Conservation (phyloP, 306 rosid genomes). For the Purshia tridentata region DNA sequence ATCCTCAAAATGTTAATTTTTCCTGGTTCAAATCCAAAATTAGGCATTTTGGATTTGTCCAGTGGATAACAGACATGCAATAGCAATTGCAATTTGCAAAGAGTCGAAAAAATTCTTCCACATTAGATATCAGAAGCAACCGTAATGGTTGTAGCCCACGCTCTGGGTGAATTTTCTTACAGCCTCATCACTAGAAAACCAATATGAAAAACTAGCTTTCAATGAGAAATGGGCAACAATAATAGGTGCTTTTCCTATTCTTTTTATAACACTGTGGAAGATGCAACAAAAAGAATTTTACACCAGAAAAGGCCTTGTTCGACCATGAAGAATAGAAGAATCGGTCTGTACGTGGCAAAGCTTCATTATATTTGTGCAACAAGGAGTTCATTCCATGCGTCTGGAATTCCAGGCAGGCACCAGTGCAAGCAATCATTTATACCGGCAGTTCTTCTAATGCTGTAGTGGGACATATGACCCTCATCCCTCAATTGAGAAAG, state of each 20-base stretch:
- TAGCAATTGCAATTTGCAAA: background rate
- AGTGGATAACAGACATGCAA: too few species aligned
- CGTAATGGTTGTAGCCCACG: too few species aligned
- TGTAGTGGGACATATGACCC: slow-evolving; percentile 82
- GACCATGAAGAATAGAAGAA: slow-evolving; percentile 40
- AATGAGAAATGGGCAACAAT: slow-evolving; percentile 1
- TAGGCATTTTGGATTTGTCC: too few species aligned
- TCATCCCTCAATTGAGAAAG: slow-evolving; percentile 87
- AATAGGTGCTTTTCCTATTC: slow-evolving; percentile 22
- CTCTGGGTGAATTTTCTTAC: background rate
- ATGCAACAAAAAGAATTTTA: slow-evolving; percentile 20
- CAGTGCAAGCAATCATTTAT: slow-evolving; percentile 88
- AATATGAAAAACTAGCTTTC: background rate
- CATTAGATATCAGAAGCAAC: background rate
- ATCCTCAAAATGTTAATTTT: too few species aligned
- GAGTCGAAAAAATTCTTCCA: background rate
- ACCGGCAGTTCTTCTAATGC: slow-evolving; percentile 46
- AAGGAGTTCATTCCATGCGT: slow-evolving; percentile 92
- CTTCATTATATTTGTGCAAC: slow-evolving; percentile 61
- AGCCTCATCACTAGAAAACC: background rate
- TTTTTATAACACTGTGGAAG: slow-evolving; percentile 19
- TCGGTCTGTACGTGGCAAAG: slow-evolving; percentile 13
- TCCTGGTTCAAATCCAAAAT: too few species aligned
- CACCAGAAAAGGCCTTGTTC: slow-evolving; percentile 25
- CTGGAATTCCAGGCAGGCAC: slow-evolving; percentile 94